A percentile compares a stretch with the other conserved stretches of the same genome.
phyloP scores from a whole-genome alignment of 1,284 basidiomycete species.

The Peniophora sp. region DNA sequence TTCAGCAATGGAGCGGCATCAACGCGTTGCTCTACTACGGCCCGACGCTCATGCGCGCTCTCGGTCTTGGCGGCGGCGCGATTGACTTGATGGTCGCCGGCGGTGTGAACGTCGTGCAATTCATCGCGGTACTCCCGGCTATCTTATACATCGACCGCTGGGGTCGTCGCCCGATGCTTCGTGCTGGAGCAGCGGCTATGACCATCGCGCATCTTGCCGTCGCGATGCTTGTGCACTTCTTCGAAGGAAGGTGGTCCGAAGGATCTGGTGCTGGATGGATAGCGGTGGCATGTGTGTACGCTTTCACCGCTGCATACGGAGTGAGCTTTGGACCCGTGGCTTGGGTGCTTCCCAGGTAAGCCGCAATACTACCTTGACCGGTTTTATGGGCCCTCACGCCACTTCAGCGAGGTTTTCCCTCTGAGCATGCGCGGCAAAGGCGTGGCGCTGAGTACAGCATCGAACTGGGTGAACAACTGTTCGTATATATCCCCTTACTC shows the following conservation, averaged over 20 bases:
- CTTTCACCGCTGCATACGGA: conserved; percentile 79
- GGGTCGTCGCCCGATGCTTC: conserved; percentile 63
- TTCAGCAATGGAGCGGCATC: conserved; percentile 81
- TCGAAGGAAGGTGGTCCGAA: conserved; percentile 44
- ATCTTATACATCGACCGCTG: conserved; percentile 66
- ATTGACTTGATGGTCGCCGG: conserved; percentile 62
- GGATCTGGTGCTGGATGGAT: conserved; percentile 54
- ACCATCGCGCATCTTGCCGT: conserved; percentile 63
- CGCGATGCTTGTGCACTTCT: conserved; percentile 52
- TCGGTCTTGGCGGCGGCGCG: conserved; percentile 50
- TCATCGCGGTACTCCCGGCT: conserved; percentile 66
- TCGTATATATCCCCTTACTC: conserved; percentile 15
- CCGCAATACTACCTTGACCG: no score
- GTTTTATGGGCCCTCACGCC: no score
- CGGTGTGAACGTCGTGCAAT: conserved; percentile 74
- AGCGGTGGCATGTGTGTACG: conserved; percentile 66
- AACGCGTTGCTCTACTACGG: conserved; percentile 79
- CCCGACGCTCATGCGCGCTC: conserved; percentile 55
- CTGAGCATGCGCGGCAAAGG: conserved; percentile 81
- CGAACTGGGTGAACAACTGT: conserved; percentile 82
- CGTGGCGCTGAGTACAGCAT: conserved; percentile 77
- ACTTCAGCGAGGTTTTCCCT: conserved; percentile 69
- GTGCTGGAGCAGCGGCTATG: conserved; percentile 70
- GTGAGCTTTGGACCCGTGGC: conserved; percentile 79
- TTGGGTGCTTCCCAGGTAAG: conserved; percentile 59